A percentile compares a stretch with the other conserved stretches of the same genome.
phyloP scores from a whole-genome alignment of 257 asterid genomes.

The Handroanthus guayacan region DNA sequence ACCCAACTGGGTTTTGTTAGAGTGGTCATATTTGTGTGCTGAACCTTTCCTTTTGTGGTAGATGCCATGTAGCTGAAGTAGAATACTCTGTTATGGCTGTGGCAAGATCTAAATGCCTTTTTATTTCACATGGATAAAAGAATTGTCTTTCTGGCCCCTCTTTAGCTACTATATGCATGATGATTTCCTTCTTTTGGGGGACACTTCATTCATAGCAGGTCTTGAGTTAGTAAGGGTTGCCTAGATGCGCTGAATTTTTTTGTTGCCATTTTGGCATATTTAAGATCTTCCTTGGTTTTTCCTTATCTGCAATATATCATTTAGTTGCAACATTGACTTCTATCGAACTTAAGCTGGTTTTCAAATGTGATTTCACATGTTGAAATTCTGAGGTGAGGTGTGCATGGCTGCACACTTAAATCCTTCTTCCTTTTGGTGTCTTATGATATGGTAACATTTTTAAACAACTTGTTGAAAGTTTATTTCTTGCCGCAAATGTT shows the following conservation, averaged over 20 bases:
- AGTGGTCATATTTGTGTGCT: neutral
- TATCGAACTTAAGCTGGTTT: constrained; percentile 8
- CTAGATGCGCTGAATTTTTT: neutral
- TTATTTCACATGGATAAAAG: neutral
- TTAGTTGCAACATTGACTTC: constrained; percentile 21
- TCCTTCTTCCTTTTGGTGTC: constrained; percentile 19
- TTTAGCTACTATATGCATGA: constrained; percentile 2
- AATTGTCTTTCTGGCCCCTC: neutral
- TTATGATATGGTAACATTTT: constrained; percentile 15
- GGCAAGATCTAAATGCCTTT: constrained; percentile 4
- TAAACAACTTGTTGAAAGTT: constrained; percentile 10
- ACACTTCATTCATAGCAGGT: too few species aligned
- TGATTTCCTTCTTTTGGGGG: neutral
- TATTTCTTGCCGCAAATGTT: constrained; percentile 15
- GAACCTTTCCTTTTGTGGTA: too few species aligned
- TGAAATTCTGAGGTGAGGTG: constrained; percentile 9
- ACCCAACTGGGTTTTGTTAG: constrained; percentile 3
- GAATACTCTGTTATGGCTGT: neutral
- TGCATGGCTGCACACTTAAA: constrained; percentile 3
- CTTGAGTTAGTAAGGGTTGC: neutral
- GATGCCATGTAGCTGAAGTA: neutral
- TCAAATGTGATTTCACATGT: neutral
- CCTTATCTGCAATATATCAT: neutral
- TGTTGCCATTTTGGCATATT: neutral
- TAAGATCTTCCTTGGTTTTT: constrained; percentile 10